A percentile compares a stretch with the other conserved stretches of the same genome.
phyloP scores from a whole-genome alignment of 139 green algal genomes.

The Deuterostichococcus epilithicus region DNA sequence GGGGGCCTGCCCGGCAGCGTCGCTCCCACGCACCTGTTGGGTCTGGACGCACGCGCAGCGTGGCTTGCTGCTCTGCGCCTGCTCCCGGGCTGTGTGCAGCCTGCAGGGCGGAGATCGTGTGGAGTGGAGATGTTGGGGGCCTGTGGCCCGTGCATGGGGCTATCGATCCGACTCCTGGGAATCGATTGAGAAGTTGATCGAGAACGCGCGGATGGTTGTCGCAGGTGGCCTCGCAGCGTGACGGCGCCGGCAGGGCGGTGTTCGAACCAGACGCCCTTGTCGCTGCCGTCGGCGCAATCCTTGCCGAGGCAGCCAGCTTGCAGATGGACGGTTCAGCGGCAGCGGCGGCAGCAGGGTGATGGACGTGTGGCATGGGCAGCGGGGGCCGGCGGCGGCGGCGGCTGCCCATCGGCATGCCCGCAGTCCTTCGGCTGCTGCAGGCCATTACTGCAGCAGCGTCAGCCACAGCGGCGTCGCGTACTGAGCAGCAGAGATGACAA shows the following conservation, averaged over 20 bases:
- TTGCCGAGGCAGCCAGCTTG: no score
- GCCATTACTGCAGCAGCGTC: no score
- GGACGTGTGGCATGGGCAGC: no score
- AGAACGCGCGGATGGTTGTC: constrained; percentile 35
- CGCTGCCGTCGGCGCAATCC: constrained; percentile 42
- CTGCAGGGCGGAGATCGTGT: not conserved
- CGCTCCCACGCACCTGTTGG: not conserved
- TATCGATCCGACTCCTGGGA: no score
- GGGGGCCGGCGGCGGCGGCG: no score
- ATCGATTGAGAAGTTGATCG: not conserved
- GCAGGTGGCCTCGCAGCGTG: constrained; percentile 51
- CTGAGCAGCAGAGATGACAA: no score
- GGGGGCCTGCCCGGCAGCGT: not conserved
- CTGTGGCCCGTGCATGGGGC: not conserved
- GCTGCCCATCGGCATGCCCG: no score
- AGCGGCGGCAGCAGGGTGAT: not conserved
- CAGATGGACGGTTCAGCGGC: no score
- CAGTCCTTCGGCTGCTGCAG: no score
- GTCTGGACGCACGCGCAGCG: not conserved
- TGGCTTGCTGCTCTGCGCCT: not conserved
- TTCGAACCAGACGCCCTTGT: constrained; percentile 75
- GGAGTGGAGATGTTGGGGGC: not conserved
- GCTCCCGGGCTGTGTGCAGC: not conserved
- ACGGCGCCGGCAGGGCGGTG: constrained; percentile 24
- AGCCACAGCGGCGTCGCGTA: no score